These are phyloP conservation scores for Acarospora socialis DNA, from an alignment of 2,329 filamentous ascomycete species.

Conservation along the genomic window DNA sequence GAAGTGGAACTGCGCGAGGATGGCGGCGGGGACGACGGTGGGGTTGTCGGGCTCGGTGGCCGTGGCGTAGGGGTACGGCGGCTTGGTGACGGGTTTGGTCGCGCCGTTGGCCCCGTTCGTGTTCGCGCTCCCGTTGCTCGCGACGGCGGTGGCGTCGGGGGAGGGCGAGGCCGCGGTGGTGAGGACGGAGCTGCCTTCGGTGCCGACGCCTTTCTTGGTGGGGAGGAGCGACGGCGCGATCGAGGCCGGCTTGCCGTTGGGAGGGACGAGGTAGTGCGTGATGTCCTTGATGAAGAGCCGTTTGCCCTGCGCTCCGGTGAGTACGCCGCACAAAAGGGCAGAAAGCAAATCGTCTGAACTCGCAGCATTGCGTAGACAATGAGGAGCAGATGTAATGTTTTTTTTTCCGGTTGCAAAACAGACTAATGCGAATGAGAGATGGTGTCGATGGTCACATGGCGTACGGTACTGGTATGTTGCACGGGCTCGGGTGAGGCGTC, in stretches of 20 bases:
- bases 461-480: too few species aligned
- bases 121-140: slow-evolving; percentile 17
- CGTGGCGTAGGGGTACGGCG: slow-evolving; percentile 45
- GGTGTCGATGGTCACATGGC: too few species aligned
- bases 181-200: too few species aligned
- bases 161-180: slow-evolving; percentile 8
- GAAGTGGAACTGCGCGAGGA: slow-evolving; percentile 75
- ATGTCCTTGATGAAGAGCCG: slow-evolving; percentile 98
- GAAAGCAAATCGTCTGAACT: too few species aligned
- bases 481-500: too few species aligned
- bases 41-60: slow-evolving; percentile 57
- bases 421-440: too few species aligned
- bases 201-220: slow-evolving; percentile 47
- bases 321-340: too few species aligned
- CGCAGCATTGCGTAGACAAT: too few species aligned
- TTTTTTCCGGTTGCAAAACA: too few species aligned
- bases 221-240: slow-evolving; percentile 63
- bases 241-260: slow-evolving; percentile 49
- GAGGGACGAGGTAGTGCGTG: slow-evolving; percentile 77
- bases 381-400: too few species aligned
- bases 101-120: slow-evolving; percentile 19
- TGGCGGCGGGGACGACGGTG: slow-evolving; percentile 61
- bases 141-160: slow-evolving; percentile 15
- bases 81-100: slow-evolving; percentile 15
- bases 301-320: slow-evolving; percentile 53